Base-by-base conservation (phyloP, 257 asterid species). In the Lantana camara region DNA sequence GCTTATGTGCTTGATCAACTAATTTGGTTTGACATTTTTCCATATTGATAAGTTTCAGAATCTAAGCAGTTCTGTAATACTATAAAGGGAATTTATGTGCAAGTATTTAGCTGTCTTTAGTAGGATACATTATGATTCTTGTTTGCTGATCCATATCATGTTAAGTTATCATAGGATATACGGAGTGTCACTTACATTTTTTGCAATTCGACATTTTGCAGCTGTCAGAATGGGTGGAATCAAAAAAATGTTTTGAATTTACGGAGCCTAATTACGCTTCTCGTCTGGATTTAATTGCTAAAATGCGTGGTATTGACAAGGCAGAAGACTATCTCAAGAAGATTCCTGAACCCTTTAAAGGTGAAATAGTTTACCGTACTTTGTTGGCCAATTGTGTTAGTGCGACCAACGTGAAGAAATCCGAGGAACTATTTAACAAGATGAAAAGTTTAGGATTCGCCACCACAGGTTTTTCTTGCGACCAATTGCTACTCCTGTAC, bases 151-250 rank as follows among this genome's bases (percentile, higher is more conserved):
- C 53, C 49, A 44, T 57, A 35, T 45, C n/a, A 41, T 42, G 7
- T 11, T 3, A 16, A 13, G n/a, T 58, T 16, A 15, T 19, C 30
- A 27, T 55, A 15, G 37, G 34, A 37, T 57, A 29, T 34, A 15
- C 38, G 2, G 30, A 15, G 53, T 19, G 58, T 4, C 60, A 64
- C 69, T 75, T 11, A 68, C 35, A 10, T 32, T 42, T 54, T 63
- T 48, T 44, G 7, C 0, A 49, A 30, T 75, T 75, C 32, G 37
- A 17, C 57, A 38, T 70, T 14, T 69, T 82, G 69, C 91, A 88
- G 96, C 73, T 91, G 20, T 86, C 89, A 2, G 89, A 88, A 66
- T 91, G 96, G 92, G 45, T 80, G 79, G 83, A 84, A 73, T 74
- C 78, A 34, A 71, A 29, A 1, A 75, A 75, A 35, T 76, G 55